Evolutionary conservation across 2,329 filamentous ascomycete species (phyloP).

Genomic region (Fusarium sp.): DNA sequence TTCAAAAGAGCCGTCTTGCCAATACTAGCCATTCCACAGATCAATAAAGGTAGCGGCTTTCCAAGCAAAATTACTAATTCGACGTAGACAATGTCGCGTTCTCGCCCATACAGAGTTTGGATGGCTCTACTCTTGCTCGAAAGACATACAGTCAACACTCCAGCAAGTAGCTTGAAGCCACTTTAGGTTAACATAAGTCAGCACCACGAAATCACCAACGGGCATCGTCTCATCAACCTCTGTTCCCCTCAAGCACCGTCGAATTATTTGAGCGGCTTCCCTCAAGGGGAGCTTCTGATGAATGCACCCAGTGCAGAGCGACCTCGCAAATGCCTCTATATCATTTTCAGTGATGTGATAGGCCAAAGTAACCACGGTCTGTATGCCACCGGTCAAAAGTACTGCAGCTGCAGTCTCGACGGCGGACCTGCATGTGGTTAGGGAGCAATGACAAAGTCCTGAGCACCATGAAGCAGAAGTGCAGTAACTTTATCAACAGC

Average conservation of each 20-base stretch:
- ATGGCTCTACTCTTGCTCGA: neutral
- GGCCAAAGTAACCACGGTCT: neutral
- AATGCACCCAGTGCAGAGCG: neutral
- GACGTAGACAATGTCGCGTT: neutral
- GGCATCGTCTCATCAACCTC: neutral
- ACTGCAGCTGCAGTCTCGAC: neutral
- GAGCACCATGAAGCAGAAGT: neutral
- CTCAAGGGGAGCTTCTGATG: neutral
- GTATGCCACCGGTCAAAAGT: neutral
- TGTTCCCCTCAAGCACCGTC: neutral
- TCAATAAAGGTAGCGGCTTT: neutral
- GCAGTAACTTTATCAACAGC: neutral
- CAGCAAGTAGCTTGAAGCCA: neutral
- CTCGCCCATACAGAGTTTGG: neutral
- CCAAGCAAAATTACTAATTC: neutral
- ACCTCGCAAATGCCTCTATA: neutral
- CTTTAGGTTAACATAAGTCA: neutral
- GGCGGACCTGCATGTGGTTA: neutral
- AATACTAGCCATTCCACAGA: neutral
- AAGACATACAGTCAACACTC: fast-evolving
- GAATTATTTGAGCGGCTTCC: neutral
- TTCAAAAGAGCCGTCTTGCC: neutral
- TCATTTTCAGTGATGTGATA: neutral
- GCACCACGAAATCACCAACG: neutral
- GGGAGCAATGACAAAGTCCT: neutral